Evolutionary conservation across 371 early-diverging fungal genomes (phyloP), one percentile per base, ranked within the genome.

Genomic region (Zancudomyces culisetae): DNA sequence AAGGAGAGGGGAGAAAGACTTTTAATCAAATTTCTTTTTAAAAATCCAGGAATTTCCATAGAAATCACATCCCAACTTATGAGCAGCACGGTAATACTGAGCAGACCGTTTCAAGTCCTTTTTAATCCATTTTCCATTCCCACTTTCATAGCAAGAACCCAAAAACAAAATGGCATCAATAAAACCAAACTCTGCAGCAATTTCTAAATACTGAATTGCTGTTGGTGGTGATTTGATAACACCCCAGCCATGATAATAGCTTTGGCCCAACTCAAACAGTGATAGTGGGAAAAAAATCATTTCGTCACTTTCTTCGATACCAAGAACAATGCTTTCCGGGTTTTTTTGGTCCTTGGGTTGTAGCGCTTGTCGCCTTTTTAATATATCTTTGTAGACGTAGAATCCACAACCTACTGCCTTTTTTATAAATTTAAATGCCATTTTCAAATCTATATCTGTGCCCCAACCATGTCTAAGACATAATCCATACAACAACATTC

Each of bases 1-100:
- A n/a, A n/a, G n/a, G n/a, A n/a, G n/a, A n/a, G n/a, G n/a, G n/a
- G n/a, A n/a, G n/a, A n/a, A n/a, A n/a, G n/a, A 35, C 15, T 35
- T 10, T 35, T 35, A 15, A 22, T 77, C 75, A 54, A 83, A 84
- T 59, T 92, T 90, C 29, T 80, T 73, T 60, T 90, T 92, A 69
- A 79, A 87, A 27, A 92, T 87, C 93, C 93, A 92, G 22, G 86
- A 85, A 60, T 87, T 88, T n/a, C 83, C 82, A 27, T 90, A 80
- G 21, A 83, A 72, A 40, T 81, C 77, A 18, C 75, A 64, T 2
- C 91, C 93, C 59, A 84, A 83, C 27, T 68, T 72, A 52, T 83
- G 78, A 1, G 93, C 93, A 55, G 79, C 58, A 20, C 91, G 75
- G 55, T 81, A 90, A 63, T 83, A 90, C 52, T 80, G 77, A 0